These are phyloP conservation scores for Jacaranda mimosifolia DNA, from an alignment of 257 asterid genomes.

Conservation along the genomic window DNA sequence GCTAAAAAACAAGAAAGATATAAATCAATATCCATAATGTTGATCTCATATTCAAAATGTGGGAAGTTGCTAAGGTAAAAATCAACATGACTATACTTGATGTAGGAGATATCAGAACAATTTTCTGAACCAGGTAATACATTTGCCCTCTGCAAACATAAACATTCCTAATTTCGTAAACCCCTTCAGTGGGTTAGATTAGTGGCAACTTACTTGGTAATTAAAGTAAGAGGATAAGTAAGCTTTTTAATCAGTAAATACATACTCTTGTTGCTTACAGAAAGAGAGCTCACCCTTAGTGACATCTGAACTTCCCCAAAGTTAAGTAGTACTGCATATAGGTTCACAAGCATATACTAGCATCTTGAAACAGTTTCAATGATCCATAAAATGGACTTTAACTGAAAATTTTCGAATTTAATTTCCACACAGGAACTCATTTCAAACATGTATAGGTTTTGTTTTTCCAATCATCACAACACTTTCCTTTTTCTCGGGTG, in stretches of 20 bases:
- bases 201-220: background rate
- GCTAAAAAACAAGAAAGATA: background rate
- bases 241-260: background rate
- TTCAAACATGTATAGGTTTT: background rate
- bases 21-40: background rate
- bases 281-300: background rate
- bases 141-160: constrained; percentile 39
- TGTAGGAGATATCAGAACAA: constrained; percentile 31
- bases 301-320: background rate
- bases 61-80: background rate
- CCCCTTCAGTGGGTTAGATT: background rate
- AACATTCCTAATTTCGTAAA: background rate
- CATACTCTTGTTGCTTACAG: background rate
- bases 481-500: too few relatives aligned
- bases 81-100: background rate
- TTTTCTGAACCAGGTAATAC: constrained; percentile 38
- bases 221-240: background rate
- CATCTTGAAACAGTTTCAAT: constrained; percentile 1
- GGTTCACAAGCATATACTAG: constrained; percentile 7
- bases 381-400: background rate
- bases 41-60: background rate
- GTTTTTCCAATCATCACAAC: too few relatives aligned
- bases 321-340: background rate
- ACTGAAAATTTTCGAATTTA: background rate
- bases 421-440: background rate